phyloP scores from a whole-genome alignment of 768 basidiomycete species.

The Kwoniella bestiolae region DNA sequence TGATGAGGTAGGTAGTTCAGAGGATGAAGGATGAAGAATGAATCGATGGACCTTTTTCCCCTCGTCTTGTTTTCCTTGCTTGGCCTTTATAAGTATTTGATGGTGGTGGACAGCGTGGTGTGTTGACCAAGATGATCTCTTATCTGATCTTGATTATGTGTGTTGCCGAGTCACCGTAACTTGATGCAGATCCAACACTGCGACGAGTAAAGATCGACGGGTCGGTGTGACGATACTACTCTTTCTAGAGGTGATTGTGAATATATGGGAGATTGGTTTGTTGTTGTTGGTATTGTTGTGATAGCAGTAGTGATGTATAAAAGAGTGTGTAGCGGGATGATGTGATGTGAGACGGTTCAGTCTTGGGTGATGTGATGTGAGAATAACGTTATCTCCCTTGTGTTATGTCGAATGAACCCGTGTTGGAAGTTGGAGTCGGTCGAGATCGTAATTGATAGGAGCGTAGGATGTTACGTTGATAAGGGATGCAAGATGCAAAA shows the following conservation, averaged over 20 bases:
- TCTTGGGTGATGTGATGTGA: not conserved
- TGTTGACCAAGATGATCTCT: no score
- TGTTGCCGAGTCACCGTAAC: conserved; percentile 12
- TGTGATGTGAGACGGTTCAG: not conserved
- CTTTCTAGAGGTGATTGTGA: not conserved
- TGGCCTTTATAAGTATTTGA: not conserved
- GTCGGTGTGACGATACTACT: not conserved
- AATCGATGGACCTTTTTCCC: not conserved
- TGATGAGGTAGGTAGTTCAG: not conserved
- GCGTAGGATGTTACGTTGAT: conserved; percentile 7
- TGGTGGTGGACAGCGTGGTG: no score
- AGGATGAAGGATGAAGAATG: not conserved
- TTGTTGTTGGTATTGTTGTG: not conserved
- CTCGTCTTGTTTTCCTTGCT: not conserved
- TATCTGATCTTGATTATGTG: no score
- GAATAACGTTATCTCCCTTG: conserved; percentile 12
- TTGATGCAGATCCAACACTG: conserved; percentile 4
- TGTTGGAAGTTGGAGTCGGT: not conserved
- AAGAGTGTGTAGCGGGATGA: conserved; percentile 5
- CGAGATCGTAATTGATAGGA: conserved; percentile 13
- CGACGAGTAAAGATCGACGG: conserved; percentile 2
- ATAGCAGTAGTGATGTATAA: not conserved
- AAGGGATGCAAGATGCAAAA: no score
- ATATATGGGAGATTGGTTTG: not conserved
- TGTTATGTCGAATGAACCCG: no score